These are phyloP conservation scores for Yamadazyma dendronema DNA, from an alignment of 1,139 yeast species.

Conservation along the genomic window DNA sequence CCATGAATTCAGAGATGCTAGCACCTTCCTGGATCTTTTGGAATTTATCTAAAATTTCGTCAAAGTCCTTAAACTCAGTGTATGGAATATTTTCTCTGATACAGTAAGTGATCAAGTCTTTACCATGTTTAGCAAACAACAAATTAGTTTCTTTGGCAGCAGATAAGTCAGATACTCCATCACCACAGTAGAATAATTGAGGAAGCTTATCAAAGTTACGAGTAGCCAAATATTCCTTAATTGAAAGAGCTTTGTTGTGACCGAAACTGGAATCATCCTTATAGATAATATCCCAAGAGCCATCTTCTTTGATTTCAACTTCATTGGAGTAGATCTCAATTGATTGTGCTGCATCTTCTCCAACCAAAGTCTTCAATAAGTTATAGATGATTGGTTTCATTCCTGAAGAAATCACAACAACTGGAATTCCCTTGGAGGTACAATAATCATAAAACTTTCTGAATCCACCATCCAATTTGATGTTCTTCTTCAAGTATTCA, in stretches of 20 bases:
- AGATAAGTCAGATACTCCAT: conserved; percentile 91
- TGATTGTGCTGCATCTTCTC: conserved; percentile 67
- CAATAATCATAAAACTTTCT: conserved; percentile 81
- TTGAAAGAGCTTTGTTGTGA: conserved; percentile 87
- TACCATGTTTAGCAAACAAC: conserved; percentile 89
- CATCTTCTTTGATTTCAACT: conserved; percentile 52
- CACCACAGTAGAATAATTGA: conserved; percentile 86
- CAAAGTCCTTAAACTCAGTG: conserved; percentile 74
- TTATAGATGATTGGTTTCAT: conserved; percentile 90
- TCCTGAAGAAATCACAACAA: conserved; percentile 82
- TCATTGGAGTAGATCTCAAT: conserved; percentile 84
- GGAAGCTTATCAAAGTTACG: conserved; percentile 44
- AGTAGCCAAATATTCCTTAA: conserved; percentile 58
- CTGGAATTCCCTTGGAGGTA: conserved; percentile 64
- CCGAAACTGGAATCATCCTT: conserved; percentile 87
- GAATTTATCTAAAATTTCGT: conserved; percentile 64
- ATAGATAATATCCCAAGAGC: conserved; percentile 81
- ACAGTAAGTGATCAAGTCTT: conserved; percentile 85
- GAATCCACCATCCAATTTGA: conserved; percentile 89
- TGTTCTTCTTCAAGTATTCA: conserved; percentile 55
- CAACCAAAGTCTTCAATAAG: conserved; percentile 69
- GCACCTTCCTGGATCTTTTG: conserved; percentile 29
- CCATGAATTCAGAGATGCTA: conserved; percentile 27
- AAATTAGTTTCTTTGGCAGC: conserved; percentile 96
- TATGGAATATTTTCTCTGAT: conserved; percentile 77